Conservation (phyloP, 2,329 filamentous ascomycete species). For the Aspergillus chevalieri region DNA sequence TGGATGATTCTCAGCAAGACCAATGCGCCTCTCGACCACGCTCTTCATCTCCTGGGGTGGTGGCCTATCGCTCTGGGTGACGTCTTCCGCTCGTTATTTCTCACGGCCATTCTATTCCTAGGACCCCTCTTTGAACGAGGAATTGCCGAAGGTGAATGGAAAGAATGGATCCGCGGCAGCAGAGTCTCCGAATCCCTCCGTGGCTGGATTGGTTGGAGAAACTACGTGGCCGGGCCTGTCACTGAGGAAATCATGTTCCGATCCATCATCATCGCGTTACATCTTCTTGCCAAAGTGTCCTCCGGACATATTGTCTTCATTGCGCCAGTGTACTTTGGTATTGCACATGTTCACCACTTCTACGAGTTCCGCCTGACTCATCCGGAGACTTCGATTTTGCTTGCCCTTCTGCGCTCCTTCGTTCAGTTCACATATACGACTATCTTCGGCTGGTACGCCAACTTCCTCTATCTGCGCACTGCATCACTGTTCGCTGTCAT, state of each 20-base stretch:
- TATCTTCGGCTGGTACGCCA: constrained; percentile 87
- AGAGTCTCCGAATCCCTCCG: constrained; percentile 56
- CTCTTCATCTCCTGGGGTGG: constrained; percentile 67
- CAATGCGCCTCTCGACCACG: constrained; percentile 46
- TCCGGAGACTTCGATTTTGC: constrained; percentile 58
- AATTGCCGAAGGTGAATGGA: constrained; percentile 66
- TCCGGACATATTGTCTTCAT: constrained; percentile 62
- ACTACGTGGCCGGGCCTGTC: constrained; percentile 76
- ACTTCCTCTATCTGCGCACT: constrained; percentile 80
- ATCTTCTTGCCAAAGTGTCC: constrained; percentile 63
- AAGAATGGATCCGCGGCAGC: constrained; percentile 53
- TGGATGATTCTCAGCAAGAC: constrained; percentile 56
- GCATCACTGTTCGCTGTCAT: constrained; percentile 73
- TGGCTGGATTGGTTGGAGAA: constrained; percentile 79
- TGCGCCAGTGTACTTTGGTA: constrained; percentile 82
- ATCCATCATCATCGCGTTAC: constrained; percentile 74
- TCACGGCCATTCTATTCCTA: constrained; percentile 73
- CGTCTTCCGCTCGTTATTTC: constrained; percentile 55
- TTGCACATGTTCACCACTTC: constrained; percentile 91
- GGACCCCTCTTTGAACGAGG: constrained; percentile 78
- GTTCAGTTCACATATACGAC: constrained; percentile 89
- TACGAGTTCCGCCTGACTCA: constrained; percentile 86
- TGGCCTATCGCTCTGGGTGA: constrained; percentile 69
- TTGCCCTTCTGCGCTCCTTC: constrained; percentile 63
- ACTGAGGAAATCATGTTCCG: constrained; percentile 95